Conservation (phyloP, 106 monocot genomes). For the Dendrobium nobile region DNA sequence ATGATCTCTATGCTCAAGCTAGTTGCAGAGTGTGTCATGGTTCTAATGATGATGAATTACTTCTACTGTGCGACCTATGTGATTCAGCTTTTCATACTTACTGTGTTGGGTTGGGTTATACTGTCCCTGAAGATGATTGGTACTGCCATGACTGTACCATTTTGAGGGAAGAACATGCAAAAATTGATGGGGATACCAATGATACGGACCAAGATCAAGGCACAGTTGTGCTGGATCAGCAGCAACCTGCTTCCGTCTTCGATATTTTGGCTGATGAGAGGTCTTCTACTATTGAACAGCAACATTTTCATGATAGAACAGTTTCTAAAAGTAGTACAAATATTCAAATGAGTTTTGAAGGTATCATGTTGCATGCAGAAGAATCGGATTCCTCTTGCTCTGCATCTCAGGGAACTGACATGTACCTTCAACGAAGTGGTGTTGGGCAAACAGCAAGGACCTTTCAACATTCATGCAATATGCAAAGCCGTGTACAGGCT, state of each 20-base stretch:
- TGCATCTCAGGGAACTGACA: neutral
- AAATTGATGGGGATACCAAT: conserved; percentile 23
- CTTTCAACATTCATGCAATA: conserved; percentile 28
- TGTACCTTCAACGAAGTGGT: neutral
- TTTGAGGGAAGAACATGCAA: conserved; percentile 38
- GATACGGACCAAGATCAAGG: conserved; percentile 12
- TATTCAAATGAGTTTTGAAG: neutral
- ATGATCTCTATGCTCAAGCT: conserved; percentile 43
- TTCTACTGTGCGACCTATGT: conserved; percentile 78
- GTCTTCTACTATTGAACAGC: neutral
- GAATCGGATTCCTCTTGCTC: neutral
- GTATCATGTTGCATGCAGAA: neutral
- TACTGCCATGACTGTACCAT: conserved; percentile 62
- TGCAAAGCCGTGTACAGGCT: conserved; percentile 27
- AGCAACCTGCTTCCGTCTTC: conserved; percentile 15
- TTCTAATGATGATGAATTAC: conserved; percentile 45
- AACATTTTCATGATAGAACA: neutral
- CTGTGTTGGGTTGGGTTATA: conserved; percentile 50
- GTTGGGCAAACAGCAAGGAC: conserved; percentile 29
- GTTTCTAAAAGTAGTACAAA: neutral
- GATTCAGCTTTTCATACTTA: conserved; percentile 71
- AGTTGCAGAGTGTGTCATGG: conserved; percentile 44
- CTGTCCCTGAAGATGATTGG: conserved; percentile 82
- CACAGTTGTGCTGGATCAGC: neutral
- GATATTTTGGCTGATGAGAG: conserved; percentile 21